Evolutionary conservation across 2,329 filamentous ascomycete genomes (phyloP), one percentile per base, ranked within the genome.

Genomic region (Clonostachys chloroleuca): DNA sequence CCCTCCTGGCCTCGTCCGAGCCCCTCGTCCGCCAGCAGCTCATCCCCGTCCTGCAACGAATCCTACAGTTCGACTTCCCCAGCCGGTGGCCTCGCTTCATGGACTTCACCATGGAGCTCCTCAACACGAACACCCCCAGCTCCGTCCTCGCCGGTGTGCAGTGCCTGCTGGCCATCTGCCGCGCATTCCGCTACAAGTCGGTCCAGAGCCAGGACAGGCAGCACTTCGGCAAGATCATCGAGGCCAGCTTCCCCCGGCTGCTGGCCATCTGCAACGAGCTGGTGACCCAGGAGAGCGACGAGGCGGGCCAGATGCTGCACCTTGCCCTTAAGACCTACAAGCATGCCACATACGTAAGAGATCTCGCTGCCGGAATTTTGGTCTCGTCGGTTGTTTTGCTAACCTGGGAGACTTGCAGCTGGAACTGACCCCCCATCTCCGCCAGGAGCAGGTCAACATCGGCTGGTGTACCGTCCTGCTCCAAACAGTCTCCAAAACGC

Each of bases 401-500:
- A 13, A 43, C 18, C 17, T 43, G n/a, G 16, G 13, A 24, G 20
- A 5, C 52, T 40, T 56, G 44, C 69, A 94, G 89, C 88, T 96
- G 59, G 94, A 97, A 60, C 81, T 99, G 47, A 86, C 89, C 24
- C 74, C 79, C 44, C 84, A 84, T 58, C 76, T 97, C 48, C 86
- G 87, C 62, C 83, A 89, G 54, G 87, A 92, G 58, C 79, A 89
- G 54, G 82, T 86, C 49, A 96, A 95, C 64, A 88, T 96, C 52
- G 89, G 88, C 51, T 99, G 94, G 94, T 97, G 92, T 68, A 92
- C 92, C 20, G 80, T 99, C 50, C 97, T 99, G 74, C 75, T 99
- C 55, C 85, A 87, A 51, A 89, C 95, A 45, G 88, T 97, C 35
- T 85, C 86, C 56, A 97, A 97, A 69, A 74, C 85, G 18, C 84